Evolutionary conservation across 768 basidiomycete species (phyloP).

Genomic region (Leucogyrophana mollusca): DNA sequence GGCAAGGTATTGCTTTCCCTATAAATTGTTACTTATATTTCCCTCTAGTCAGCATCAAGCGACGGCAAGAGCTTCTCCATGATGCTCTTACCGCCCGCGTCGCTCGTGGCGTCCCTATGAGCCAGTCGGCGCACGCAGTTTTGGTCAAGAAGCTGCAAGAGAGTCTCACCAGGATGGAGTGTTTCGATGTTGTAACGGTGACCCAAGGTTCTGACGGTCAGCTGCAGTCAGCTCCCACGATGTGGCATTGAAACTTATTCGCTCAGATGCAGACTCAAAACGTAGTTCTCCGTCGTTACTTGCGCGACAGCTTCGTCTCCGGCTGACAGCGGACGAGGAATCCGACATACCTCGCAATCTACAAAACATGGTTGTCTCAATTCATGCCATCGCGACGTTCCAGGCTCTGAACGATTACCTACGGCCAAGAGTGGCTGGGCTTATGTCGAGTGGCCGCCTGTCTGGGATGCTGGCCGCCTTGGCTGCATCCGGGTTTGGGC

Average conservation of each 20-base stretch:
- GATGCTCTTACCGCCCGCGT: slow-evolving; percentile 69
- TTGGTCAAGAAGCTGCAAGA: slow-evolving; percentile 97
- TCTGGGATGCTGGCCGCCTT: slow-evolving; percentile 92
- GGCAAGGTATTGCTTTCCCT: slow-evolving; percentile 20
- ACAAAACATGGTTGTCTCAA: slow-evolving; percentile 92
- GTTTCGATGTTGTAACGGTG: slow-evolving; percentile 91
- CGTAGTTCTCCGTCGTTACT: slow-evolving; percentile 88
- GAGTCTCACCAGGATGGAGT: slow-evolving; percentile 91
- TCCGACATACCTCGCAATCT: slow-evolving; percentile 84
- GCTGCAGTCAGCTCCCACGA: slow-evolving; percentile 15
- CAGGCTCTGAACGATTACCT: slow-evolving; percentile 96
- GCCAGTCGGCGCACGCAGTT: slow-evolving; percentile 63
- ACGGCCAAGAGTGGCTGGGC: slow-evolving; percentile 81
- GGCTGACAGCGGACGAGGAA: slow-evolving; percentile 86
- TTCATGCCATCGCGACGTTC: slow-evolving; percentile 97
- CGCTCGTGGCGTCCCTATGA: slow-evolving; percentile 39
- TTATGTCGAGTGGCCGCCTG: slow-evolving; percentile 62
- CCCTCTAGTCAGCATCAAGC: slow-evolving; percentile 57
- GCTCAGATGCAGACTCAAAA: slow-evolving; percentile 71
- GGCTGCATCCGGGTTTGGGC: slow-evolving; percentile 69
- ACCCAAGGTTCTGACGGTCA: slow-evolving; percentile 79
- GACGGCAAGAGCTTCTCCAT: slow-evolving; percentile 76
- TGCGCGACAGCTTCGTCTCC: slow-evolving; percentile 88
- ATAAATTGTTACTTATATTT: slow-evolving; percentile 7
- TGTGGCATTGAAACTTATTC: background rate